Evolutionary conservation across 1,139 yeast genomes (phyloP).

Genomic region (Zhuliangozyma blackwelliae): DNA sequence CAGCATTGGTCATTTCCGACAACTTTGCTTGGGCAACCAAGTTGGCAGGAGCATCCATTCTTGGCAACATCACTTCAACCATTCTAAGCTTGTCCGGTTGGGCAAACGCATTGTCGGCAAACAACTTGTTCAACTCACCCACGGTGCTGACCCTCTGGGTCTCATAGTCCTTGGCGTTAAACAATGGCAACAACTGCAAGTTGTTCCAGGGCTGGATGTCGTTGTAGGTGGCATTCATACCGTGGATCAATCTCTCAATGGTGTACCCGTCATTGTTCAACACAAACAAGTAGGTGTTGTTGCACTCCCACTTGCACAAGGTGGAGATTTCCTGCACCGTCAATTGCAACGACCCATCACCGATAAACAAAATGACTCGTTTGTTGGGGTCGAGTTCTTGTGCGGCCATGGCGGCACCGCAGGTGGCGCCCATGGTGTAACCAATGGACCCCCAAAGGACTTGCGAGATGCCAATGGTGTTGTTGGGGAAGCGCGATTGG

Average conservation of each 20-base stretch:
- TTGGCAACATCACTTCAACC: constrained; percentile 77
- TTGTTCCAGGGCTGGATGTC: constrained; percentile 84
- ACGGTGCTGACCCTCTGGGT: constrained; percentile 54
- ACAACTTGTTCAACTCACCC: constrained; percentile 64
- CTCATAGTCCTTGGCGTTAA: constrained; percentile 65
- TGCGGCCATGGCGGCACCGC: constrained; percentile 85
- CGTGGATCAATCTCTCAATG: constrained; percentile 85
- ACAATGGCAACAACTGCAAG: constrained; percentile 60
- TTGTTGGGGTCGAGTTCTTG: constrained; percentile 64
- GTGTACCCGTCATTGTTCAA: constrained; percentile 87
- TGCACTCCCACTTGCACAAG: constrained; percentile 47
- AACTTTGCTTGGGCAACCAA: constrained; percentile 69
- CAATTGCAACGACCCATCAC: constrained; percentile 87
- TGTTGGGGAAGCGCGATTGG: constrained; percentile 71
- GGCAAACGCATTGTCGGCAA: constrained; percentile 52
- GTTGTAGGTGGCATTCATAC: constrained; percentile 70
- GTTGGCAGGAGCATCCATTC: constrained; percentile 78
- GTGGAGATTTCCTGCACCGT: constrained; percentile 86
- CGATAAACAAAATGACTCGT: constrained; percentile 78
- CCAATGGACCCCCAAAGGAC: constrained; percentile 92
- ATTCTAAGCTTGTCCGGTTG: constrained; percentile 66
- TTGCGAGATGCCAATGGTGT: constrained; percentile 76
- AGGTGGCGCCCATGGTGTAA: constrained; percentile 77
- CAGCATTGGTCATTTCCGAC: constrained; percentile 62
- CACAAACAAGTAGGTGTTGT: constrained; percentile 77